Evolutionary conservation across 192 early-diverging fungal species (phyloP).

Genomic region (Rhizophagus clarus): DNA sequence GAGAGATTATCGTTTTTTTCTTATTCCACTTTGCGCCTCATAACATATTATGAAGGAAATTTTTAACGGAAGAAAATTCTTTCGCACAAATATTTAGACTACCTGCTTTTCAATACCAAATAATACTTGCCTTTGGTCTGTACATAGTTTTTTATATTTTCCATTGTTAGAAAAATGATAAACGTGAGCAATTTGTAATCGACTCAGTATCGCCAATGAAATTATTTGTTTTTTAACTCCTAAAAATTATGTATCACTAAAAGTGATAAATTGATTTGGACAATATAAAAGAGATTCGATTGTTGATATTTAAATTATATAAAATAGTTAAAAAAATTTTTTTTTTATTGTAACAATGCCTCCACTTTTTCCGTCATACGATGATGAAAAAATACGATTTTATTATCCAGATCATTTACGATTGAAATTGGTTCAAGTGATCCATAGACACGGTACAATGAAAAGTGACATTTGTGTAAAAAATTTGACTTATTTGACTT

Average conservation of each 20-base stretch:
- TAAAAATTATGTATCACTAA: too few species aligned
- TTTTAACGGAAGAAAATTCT: neutral
- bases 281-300: neutral
- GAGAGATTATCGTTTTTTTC: neutral
- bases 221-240: too few species aligned
- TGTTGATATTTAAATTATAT: neutral
- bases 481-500: neutral
- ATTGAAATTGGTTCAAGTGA: constrained; percentile 40
- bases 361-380: neutral
- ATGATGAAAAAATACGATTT: neutral
- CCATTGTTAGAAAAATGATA: neutral
- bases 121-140: constrained; percentile 9
- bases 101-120: constrained; percentile 4
- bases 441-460: constrained; percentile 47
- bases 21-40: neutral
- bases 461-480: neutral
- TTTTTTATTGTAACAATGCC: neutral
- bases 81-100: neutral
- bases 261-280: too few species aligned
- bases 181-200: neutral
- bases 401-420: neutral
- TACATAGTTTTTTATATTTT: neutral
- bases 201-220: too few species aligned
- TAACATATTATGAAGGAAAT: neutral
- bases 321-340: neutral